Base-by-base conservation (phyloP, 441 rosid species). In the Pelargonium cotyledonis region DNA sequence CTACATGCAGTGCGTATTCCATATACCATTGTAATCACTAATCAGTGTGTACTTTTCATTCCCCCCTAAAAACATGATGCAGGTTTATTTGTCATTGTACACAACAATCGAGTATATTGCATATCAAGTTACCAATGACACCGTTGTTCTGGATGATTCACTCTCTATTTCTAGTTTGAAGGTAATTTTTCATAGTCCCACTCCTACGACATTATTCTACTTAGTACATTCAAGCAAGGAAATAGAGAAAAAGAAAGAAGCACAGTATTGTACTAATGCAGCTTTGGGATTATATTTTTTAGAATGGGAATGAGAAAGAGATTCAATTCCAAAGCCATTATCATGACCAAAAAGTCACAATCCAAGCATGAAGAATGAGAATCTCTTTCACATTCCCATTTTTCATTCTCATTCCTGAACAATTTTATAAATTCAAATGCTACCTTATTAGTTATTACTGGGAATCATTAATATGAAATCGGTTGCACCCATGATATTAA, bases 71-170 rank as follows among this genome's bases (percentile, higher is more conserved):
- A 70, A 65, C 64, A 49, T 29, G 26, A 63, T 62, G 72, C 82
- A 95, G 99, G 97, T 95, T 65, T 95, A 89, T 87, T 75, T 90
- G 80, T 89, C 97, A 21, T 76, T 95, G 70, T 89, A 95, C 73
- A 85, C 95, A 66, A 83, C 88, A 46, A 79, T 95, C 72, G 82
- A 80, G 51, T 84, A 86, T 29, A 82, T 92, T 83, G 88, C 87
- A 62, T 86, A 90, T 78, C 91, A 90, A 63, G 84, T 87, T 47
- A 78, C 70, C 67, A 79, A 77, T 67, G 82, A 82, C 58, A 67
- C 75, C 64, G 63, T 76, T 72, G 75, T 64, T 60, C 70, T 82
- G 31, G 57, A 77, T 46, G 93, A 92, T 70, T 83, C 96, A 8
- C 87, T 89, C 44, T 75, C 82, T 31, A 82, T 95, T 82, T 89